Evolutionary conservation across 768 basidiomycete species (phyloP), one percentile per base, ranked within the genome.

Genomic region (Tulasnella calospora): DNA sequence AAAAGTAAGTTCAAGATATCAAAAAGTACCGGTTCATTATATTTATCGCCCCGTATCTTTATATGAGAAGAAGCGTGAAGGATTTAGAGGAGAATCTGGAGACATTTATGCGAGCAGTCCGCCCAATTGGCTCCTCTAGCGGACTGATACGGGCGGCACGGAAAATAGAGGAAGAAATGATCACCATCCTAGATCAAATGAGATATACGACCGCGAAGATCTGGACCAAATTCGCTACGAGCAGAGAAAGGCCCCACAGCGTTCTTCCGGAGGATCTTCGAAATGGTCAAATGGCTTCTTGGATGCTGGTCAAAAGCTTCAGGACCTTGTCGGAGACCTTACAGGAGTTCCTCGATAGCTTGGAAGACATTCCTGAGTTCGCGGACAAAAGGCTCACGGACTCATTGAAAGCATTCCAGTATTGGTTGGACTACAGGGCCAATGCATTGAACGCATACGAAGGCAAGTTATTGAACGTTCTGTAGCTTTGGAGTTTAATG

Each of bases 341-440:
- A 13, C 88, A 86, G 30, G 90, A 89, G 0, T 94, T 94, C 81
- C 83, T 92, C 79, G 86, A 90, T 57, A 90, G 90, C 80, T 83
- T 94, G 79, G 92, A 93, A 78, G 92, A 93, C 82, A 93, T 94
- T 80, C 92, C 92, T 0, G 92, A 93, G 82, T 92, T 80, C 73
- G 61, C 88, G 33, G 91, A 93, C 74, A 92, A 94, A 80, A 89
- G 88, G 7, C 89, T 89, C 47, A 92, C 92, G 81, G 85, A 89
- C 0, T 91, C 91, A 4, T 90, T 93, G 76, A 80, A 87, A 76
- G 88, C 89, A 8, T 91, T 93, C 72, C 89, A 92, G 82, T 88
- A 89, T 0, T 92, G 93, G 83, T 85, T 93, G 44, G 89, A 89
- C 90, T 92, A 92, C 80, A 92, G 92, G 92, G 87, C 92, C 13